Base-by-base conservation (phyloP, 1,139 yeast genomes). In the Wickerhamomyces sp. region DNA sequence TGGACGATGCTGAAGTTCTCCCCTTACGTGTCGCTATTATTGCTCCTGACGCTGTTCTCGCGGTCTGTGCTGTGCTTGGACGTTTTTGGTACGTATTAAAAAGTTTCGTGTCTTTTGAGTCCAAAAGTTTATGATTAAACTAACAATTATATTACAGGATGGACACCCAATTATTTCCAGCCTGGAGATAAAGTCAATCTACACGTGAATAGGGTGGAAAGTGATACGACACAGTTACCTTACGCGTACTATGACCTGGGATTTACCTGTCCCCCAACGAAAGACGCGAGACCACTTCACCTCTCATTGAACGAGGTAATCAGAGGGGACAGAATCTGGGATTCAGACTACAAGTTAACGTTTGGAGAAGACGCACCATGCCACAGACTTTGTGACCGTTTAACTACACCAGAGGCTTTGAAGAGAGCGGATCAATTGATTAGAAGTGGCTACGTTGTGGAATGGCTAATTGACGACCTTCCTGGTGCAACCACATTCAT, bases 401-500 rank as follows among this genome's bases (percentile, higher is more conserved):
- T 65, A 21, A 72, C 83, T 10, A 62, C 56, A 25, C 70, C 69
- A 14, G 59, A 59, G 2, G 82, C 73, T 4, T 53, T 83, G 23
- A 60, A 58, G 36, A 64, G 72, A 36, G 88, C 93, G 0, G 75
- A 70, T 35, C 67, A 73, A 20, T 62, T 87, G 39, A 77, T 88
- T 31, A 66, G 73, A 45, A 64, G 78, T 37, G 85, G 85, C 3
- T 87, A 87, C 49, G 80, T 80, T 34, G 88, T 73, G 11, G 91
- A 87, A 52, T 88, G 96, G 96, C 60, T 75, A 28, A 67, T 87
- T 16, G 96, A 88, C 60, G 87, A 81, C 15, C 62, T 88, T 26
- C 96, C 96, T 0, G 95, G 93, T 4, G 93, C 95, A 4, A 86
- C 96, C 5, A 84, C 95, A 1, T 84, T 81, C 52, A 75, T 80